phyloP scores from a whole-genome alignment of 495 filamentous ascomycete species.

The Neurospora cerealis region DNA sequence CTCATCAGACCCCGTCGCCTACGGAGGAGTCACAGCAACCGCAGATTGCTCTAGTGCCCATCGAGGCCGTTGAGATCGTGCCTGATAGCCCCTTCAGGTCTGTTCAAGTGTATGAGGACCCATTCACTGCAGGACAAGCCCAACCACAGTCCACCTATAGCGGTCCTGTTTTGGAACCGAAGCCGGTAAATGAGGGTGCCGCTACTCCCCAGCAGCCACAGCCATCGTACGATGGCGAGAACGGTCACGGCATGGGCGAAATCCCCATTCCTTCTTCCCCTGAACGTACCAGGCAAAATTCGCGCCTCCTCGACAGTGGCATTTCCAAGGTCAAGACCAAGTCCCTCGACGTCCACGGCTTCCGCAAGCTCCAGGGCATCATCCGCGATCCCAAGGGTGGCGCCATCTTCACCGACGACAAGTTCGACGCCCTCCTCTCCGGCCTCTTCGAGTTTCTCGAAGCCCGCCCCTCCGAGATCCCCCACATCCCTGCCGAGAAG shows the following conservation, averaged over 20 bases:
- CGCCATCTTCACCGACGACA: slow-evolving; percentile 42
- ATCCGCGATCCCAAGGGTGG: slow-evolving; percentile 53
- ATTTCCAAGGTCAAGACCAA: slow-evolving; percentile 61
- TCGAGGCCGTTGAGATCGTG: slow-evolving; percentile 10
- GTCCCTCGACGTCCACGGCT: slow-evolving; percentile 75
- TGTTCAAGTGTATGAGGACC: slow-evolving; percentile 52
- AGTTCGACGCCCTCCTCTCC: slow-evolving; percentile 63
- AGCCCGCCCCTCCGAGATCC: slow-evolving; percentile 24
- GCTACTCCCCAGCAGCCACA: slow-evolving; percentile 23
- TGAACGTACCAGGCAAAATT: slow-evolving; percentile 43
- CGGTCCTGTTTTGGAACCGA: slow-evolving; percentile 40
- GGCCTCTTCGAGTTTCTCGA: slow-evolving; percentile 71
- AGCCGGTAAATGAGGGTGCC: slow-evolving; percentile 43
- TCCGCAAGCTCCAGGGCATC: slow-evolving; percentile 76
- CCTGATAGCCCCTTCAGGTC: slow-evolving; percentile 26
- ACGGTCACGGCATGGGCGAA: slow-evolving; percentile 6
- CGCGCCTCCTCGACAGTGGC: slow-evolving; percentile 60
- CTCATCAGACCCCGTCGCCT: slow-evolving; percentile 8
- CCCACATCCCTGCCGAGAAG: slow-evolving; percentile 40
- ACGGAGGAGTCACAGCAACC: background rate
- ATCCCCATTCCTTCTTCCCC: slow-evolving; percentile 22
- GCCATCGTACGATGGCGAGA: slow-evolving; percentile 2
- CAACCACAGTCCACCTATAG: slow-evolving; percentile 31
- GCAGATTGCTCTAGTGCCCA: background rate
- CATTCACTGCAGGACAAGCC: slow-evolving; percentile 39